Evolutionary conservation across 805 yeast genomes (phyloP).

Genomic region (Kuraishia floccosa): DNA sequence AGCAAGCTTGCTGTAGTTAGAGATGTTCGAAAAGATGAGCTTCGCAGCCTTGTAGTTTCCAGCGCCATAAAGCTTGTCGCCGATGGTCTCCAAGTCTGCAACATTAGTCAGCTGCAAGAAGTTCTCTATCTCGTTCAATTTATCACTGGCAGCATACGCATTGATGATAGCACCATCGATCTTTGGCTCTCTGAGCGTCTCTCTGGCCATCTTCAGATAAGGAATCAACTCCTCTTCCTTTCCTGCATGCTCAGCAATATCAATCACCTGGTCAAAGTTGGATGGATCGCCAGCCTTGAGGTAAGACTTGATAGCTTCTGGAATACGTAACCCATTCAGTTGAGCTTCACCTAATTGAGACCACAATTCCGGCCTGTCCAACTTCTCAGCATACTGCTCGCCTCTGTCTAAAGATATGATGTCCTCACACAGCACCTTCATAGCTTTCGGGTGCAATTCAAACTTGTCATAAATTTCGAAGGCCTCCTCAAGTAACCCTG

Average conservation of each 20-base stretch:
- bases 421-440: constrained; percentile 86
- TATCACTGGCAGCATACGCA: constrained; percentile 72
- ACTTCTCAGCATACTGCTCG: constrained; percentile 82
- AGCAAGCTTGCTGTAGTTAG: constrained; percentile 93
- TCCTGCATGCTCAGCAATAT: constrained; percentile 91
- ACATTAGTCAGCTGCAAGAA: constrained; percentile 82
- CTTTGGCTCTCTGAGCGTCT: constrained; percentile 78
- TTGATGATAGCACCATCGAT: constrained; percentile 89
- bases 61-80: constrained; percentile 78
- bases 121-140: constrained; percentile 70
- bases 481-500: constrained; percentile 86
- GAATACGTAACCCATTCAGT: constrained; percentile 82
- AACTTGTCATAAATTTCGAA: constrained; percentile 84
- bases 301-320: constrained; percentile 87
- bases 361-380: constrained; percentile 84
- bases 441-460: constrained; percentile 66
- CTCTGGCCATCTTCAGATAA: constrained; percentile 85
- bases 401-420: constrained; percentile 93
- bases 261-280: constrained; percentile 85
- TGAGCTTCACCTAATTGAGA: constrained; percentile 94
- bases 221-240: constrained; percentile 88
- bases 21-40: constrained; percentile 70
- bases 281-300: constrained; percentile 87
- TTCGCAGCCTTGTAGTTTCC: constrained; percentile 90
- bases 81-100: constrained; percentile 85